Evolutionary conservation across 441 rosid species (phyloP), one percentile per base, ranked within the genome.

Genomic region (Melastoma candidum): DNA sequence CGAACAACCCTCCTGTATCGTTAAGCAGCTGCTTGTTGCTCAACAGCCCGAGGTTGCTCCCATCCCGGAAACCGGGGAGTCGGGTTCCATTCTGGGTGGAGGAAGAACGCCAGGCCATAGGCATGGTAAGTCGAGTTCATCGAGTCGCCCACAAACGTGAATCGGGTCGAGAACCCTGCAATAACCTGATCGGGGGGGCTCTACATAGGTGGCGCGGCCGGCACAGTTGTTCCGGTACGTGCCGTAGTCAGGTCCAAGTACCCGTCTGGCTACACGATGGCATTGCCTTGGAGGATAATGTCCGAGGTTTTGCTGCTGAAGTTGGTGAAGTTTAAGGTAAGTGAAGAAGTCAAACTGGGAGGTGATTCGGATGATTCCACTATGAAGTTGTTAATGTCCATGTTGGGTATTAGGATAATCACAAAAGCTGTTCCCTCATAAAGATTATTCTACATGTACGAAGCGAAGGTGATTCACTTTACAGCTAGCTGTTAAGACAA

Each of bases 101-200:
- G n/a, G 55, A 60, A 60, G 29, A 47, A 53, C 2, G 26, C 13
- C 14, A 47, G 26, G 7, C 58, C 53, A 0, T 53, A 14, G 6
- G 39, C 64, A 61, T 53, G 26, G 1, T 12, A 0, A 17, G 26
- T 24, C 9, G 2, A 11, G 44, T 53, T 61, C 12, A 3, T 50
- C 7, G 53, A 46, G 43, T 61, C 41, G 22, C 36, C 47, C 27
- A 52, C 3, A 26, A 60, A 60, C 12, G 53, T 14, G 52, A 60
- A 60, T 8, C 6, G 58, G 24, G 53, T 53, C 46, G 65, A 13
- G 65, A 61, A 61, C 27, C 53, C 46, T 7, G 53, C 39, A 2
- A 53, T 22, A 61, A 58, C 6, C 36, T 57, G 17, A 53, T 26
- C 0, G 48, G 47, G 22, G 22, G 22, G 26, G 26, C 14, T 46